Evolutionary conservation across 805 yeast genomes (phyloP).

Genomic region (Myxozyma geophila): DNA sequence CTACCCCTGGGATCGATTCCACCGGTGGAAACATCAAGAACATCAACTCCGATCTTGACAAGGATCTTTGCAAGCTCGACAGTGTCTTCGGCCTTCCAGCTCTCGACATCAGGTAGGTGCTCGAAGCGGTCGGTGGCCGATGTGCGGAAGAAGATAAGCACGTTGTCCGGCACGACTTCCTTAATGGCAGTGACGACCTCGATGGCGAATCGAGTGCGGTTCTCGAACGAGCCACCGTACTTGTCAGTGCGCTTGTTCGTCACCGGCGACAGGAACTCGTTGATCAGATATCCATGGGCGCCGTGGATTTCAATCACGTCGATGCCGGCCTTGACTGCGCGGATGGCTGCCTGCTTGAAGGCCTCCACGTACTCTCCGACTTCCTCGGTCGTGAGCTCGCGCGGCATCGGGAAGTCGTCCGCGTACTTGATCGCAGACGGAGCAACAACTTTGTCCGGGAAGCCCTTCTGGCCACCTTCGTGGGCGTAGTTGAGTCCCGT

Average conservation of each 20-base stretch:
- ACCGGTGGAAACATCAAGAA: constrained; percentile 62
- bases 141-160: constrained; percentile 55
- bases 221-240: constrained; percentile 67
- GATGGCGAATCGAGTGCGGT: constrained; percentile 55
- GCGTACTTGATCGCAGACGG: constrained; percentile 51
- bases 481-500: constrained; percentile 27
- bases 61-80: constrained; percentile 38
- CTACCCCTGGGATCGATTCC: constrained; percentile 48
- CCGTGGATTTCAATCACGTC: constrained; percentile 70
- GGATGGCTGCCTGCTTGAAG: constrained; percentile 54
- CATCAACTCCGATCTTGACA: constrained; percentile 49
- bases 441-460: constrained; percentile 49
- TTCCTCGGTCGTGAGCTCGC: constrained; percentile 49
- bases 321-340: constrained; percentile 58
- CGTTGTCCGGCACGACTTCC: constrained; percentile 47
- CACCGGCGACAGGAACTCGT: constrained; percentile 53
- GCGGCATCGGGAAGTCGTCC: constrained; percentile 45
- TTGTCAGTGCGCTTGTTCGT: constrained; percentile 62
- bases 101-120: constrained; percentile 30
- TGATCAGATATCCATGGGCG: constrained; percentile 65
- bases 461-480: constrained; percentile 33
- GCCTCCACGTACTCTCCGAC: constrained; percentile 49
- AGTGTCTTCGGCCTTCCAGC: constrained; percentile 55
- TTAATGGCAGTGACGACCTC: constrained; percentile 56
- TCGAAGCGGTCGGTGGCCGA: constrained; percentile 53